Conservation (phyloP, 768 basidiomycete species). For the Leccinum ochraceum region DNA sequence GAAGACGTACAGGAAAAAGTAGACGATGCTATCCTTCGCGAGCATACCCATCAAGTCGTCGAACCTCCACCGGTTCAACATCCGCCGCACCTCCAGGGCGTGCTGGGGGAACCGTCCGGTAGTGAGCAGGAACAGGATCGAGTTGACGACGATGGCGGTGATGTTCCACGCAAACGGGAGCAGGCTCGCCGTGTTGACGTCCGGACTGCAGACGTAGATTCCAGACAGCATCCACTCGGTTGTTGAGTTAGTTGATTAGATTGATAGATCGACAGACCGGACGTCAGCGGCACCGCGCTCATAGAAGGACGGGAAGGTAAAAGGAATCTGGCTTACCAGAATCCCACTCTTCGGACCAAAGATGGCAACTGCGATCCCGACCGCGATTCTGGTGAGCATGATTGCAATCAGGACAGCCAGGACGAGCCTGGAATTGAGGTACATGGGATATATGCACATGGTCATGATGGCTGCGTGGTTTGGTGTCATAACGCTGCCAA, state of each 20-base stretch:
- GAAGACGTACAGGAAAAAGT: slow-evolving; percentile 20
- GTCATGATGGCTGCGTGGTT: too few relatives aligned
- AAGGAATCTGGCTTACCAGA: slow-evolving; percentile 6
- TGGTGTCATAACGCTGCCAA: too few relatives aligned
- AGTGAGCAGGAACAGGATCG: slow-evolving; percentile 20
- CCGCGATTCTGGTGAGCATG: slow-evolving; percentile 8
- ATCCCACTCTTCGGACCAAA: slow-evolving; percentile 22
- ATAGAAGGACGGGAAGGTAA: too few relatives aligned
- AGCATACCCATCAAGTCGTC: slow-evolving; percentile 20
- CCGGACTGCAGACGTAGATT: slow-evolving; percentile 14
- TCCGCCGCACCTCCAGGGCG: slow-evolving; percentile 7
- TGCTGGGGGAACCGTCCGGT: slow-evolving; percentile 16
- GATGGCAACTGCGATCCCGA: slow-evolving; percentile 9
- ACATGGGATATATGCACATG: not conserved
- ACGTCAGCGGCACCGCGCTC: too few relatives aligned
- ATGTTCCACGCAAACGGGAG: slow-evolving; percentile 22
- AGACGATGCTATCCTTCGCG: slow-evolving; percentile 19
- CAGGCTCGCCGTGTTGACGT: not conserved
- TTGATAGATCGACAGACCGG: not conserved
- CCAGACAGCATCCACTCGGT: slow-evolving; percentile 20
- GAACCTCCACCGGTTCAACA: slow-evolving; percentile 10
- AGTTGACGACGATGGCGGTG: slow-evolving; percentile 7
- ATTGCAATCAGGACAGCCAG: slow-evolving; percentile 6
- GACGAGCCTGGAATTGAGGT: slow-evolving; percentile 14
- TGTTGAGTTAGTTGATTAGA: slow-evolving; percentile 2